phyloP scores from a whole-genome alignment of 352 stramenopile genomes.

The Thraustochytrium striatum region DNA sequence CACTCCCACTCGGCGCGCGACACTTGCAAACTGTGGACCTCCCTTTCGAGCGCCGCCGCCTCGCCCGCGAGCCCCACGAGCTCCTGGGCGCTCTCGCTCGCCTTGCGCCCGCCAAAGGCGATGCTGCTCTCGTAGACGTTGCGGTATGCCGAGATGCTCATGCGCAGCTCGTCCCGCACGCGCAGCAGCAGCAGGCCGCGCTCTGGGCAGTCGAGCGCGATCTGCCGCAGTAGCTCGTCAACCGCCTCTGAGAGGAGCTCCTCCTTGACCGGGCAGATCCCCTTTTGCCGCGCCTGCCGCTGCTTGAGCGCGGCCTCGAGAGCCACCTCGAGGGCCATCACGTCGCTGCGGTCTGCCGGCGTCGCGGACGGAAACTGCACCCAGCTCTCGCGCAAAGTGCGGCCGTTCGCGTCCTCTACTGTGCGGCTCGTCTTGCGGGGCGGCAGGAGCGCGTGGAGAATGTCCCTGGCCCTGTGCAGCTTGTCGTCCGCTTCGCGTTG shows the following conservation, averaged over 20 bases:
- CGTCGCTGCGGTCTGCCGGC: conserved; percentile 75
- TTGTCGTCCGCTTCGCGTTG: not conserved
- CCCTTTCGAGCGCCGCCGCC: conserved; percentile 54
- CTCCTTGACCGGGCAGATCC: conserved; percentile 80
- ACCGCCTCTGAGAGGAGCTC: conserved; percentile 78
- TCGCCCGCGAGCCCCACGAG: conserved; percentile 60
- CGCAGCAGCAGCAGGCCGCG: conserved; percentile 75
- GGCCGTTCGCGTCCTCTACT: not conserved
- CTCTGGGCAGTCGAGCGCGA: conserved; percentile 84
- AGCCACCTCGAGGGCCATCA: conserved; percentile 77
- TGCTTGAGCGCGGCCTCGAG: conserved; percentile 78
- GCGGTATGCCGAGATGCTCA: conserved; percentile 83
- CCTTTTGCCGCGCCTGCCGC: conserved; percentile 76
- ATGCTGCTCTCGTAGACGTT: conserved; percentile 84
- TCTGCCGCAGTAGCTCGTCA: conserved; percentile 80
- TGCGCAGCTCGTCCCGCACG: conserved; percentile 80
- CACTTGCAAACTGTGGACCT: conserved; percentile 1
- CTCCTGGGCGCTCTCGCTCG: conserved; percentile 65
- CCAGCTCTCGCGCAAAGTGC: conserved; percentile 56
- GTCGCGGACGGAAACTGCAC: conserved; percentile 84
- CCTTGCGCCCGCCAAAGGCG: conserved; percentile 84
- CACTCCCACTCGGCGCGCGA: too few species aligned
- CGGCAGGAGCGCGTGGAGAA: not conserved
- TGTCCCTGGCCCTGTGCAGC: not conserved
- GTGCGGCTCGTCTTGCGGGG: not conserved